phyloP scores from a whole-genome alignment of 768 basidiomycete genomes.

The Trametes meyenii region DNA sequence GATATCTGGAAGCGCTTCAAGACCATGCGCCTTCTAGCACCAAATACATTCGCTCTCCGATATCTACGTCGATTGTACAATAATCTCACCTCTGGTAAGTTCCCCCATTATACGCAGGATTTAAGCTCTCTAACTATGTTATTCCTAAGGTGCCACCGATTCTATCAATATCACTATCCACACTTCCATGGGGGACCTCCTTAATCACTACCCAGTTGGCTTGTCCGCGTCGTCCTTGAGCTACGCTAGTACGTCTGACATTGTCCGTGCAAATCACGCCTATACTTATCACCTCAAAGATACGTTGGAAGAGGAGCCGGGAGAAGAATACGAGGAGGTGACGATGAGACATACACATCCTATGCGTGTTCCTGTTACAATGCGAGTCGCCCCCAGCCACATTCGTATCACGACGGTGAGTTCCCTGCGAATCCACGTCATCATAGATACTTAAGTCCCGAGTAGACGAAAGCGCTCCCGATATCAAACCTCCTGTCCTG shows the following conservation, averaged over 20 bases:
- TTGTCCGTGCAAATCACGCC: conserved; percentile 12
- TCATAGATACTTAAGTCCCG: background rate
- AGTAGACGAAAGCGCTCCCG: conserved; percentile 67
- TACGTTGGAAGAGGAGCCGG: conserved; percentile 61
- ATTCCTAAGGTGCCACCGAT: conserved; percentile 22
- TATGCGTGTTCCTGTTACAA: conserved; percentile 69
- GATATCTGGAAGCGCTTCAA: conserved; percentile 68
- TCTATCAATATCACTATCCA: conserved; percentile 51
- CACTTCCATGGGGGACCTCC: conserved; percentile 63
- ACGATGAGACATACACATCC: conserved; percentile 68
- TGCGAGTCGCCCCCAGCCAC: conserved; percentile 70
- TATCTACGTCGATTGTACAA: conserved; percentile 81
- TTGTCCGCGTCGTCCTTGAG: conserved; percentile 49
- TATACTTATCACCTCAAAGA: conserved; percentile 39
- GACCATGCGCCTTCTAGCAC: conserved; percentile 69
- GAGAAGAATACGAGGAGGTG: conserved; percentile 58
- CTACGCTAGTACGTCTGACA: conserved; percentile 56
- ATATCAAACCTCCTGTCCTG: conserved; percentile 71
- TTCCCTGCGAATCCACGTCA: background rate
- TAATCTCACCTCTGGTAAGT: conserved; percentile 61
- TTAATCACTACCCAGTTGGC: conserved; percentile 47
- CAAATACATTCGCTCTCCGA: conserved; percentile 69
- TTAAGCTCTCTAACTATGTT: background rate
- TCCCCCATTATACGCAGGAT: background rate
- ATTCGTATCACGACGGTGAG: conserved; percentile 77